Base-by-base conservation (phyloP, 1,284 basidiomycete species). In the Ceratobasidium sp. region DNA sequence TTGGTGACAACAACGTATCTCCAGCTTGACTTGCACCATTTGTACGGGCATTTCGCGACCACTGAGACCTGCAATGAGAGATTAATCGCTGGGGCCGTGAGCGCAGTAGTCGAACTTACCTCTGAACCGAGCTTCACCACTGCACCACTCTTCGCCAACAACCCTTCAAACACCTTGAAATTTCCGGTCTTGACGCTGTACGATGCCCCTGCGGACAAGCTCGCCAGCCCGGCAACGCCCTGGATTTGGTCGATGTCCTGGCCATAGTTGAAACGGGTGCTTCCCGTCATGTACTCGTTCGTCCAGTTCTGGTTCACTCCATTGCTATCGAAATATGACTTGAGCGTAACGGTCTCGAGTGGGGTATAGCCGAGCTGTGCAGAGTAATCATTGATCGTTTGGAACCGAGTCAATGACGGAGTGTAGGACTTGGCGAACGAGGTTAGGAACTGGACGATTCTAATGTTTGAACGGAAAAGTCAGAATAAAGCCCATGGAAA, bases 191-290 rank as follows among this genome's bases (percentile, higher is more conserved):
- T 81, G 62, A 98, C 86, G 16, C 86, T 84, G 0, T 82, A 82
- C 0, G 93, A 92, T 8, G 89, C 88, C 0, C 79, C 82, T 0
- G 94, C 85, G 1, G 93, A 92, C 81, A 98, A 83, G 9, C 90
- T 91, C 72, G 85, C 85, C 14, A 88, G 80, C 0, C 91, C 92
- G 63, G 88, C 94, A 28, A 98, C 82, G 0, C 87, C 93, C 77
- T 98, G 94, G 7, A 98, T 91, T 33, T 83, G 76, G 77, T 88
- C 84, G 28, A 88, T 85, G 78, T 95, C 67, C 82, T 92, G 91
- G 28, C 87, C 93, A 78, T 96, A 96, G 80, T 98, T 98, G 58
- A 95, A 93, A 21, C 95, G 85, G 9, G 93, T 94, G 4, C 89
- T 88, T 1, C 88, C 91, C 74, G 94, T 93, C 63, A 96, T 85